Evolutionary conservation across 768 basidiomycete genomes (phyloP), one percentile per base, ranked within the genome.

Genomic region (Rhodotorula paludigena): DNA sequence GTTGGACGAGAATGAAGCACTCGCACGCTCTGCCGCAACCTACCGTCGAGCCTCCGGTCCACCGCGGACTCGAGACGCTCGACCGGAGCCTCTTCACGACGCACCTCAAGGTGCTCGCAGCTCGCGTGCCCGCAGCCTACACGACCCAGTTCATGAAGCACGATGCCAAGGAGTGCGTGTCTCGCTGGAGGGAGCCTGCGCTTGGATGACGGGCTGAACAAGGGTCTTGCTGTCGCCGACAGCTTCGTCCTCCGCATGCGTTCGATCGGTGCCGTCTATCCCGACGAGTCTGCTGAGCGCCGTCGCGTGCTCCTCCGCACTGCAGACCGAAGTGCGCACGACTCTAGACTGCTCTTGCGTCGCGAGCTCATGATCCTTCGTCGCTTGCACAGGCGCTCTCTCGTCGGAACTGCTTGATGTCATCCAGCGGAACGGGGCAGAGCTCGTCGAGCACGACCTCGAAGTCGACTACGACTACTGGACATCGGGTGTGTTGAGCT

Each of bases 401-500:
- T 79, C 86, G 33, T 76, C 78, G 15, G 83, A 85, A 39, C 82
- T 85, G 48, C 78, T 79, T 55, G 78, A 82, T 10, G 85, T 86
- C 71, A 77, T 96, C 63, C 77, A 82, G 35, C 77, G 78, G n/a
- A 83, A 87, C 71, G 78, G 82, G 7, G 82, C 81, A 44, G 84
- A 83, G 11, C 75, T 69, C 30, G 80, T 84, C 14, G 78, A 80
- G 23, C 84, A 90, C 74, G 79, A 78, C 1, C 68, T 98, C 48
- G 78, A 86, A 32, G 79, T 98, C 49, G 83, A 84, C 63, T 98
- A 97, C 77, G 83, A 88, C 75, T 88, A 90, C 78, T 98, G 94
- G 94, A 86, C 84, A 3, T 84, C 90, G 54, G 87, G 92, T 91
- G 74, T 54, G 23, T 28, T 28, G 20, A 15, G 23, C 39, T n/a